Conservation (phyloP, 495 filamentous ascomycete genomes). For the Rhypophila decipiens region DNA sequence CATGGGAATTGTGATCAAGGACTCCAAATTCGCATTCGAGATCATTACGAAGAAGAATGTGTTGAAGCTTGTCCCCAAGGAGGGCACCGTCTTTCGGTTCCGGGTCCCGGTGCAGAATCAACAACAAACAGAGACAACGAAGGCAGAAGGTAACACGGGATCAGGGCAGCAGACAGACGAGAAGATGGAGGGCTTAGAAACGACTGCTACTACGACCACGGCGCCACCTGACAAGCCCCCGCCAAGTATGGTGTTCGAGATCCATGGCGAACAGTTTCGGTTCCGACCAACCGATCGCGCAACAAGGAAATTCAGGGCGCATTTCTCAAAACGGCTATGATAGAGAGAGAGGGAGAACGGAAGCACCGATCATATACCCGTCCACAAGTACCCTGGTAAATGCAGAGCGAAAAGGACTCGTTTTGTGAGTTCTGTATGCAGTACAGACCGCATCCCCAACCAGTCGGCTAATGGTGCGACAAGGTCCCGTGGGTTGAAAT, state of each 20-base stretch:
- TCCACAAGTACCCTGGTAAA: background rate
- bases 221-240: constrained; percentile 12
- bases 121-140: constrained; percentile 9
- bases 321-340: constrained; percentile 62
- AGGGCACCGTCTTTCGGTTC: constrained; percentile 79
- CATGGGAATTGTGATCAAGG: constrained; percentile 79
- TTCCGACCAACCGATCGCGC: constrained; percentile 75
- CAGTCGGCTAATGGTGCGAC: no score
- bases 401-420: background rate
- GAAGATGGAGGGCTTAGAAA: no score
- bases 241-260: constrained; percentile 64
- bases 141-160: background rate
- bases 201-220: background rate
- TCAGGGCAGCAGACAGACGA: background rate
- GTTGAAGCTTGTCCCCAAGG: constrained; percentile 75
- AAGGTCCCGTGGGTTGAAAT: no score
- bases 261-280: constrained; percentile 83
- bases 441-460: no score
- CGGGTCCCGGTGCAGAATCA: constrained; percentile 48
- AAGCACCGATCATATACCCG: no score
- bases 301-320: constrained; percentile 83
- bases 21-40: constrained; percentile 81
- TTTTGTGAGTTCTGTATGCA: background rate
- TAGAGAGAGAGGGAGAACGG: no score
- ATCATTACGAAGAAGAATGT: constrained; percentile 66